A percentile compares a stretch with the other conserved stretches of the same genome.
These are phyloP conservation scores for Brassica juncea DNA, from an alignment of 345 rosid species.

Conservation along the genomic window DNA sequence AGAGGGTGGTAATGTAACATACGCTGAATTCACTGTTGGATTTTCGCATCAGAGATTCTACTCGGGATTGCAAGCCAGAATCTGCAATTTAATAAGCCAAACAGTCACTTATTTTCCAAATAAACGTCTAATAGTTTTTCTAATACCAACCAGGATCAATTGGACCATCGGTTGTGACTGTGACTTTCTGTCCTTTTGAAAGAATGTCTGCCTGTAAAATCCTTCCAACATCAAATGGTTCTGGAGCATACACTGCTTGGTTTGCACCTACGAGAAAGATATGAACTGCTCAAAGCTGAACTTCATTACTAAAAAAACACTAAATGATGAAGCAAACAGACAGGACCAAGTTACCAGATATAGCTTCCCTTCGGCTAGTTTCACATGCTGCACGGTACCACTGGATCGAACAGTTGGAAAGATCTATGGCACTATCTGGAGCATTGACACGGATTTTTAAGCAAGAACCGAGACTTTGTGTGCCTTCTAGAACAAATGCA, in stretches of 20 bases:
- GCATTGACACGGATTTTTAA: conserved; percentile 49
- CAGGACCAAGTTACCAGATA: conserved; percentile 58
- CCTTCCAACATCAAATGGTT: conserved; percentile 85
- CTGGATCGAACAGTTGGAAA: conserved; percentile 76
- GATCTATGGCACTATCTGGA: conserved; percentile 47
- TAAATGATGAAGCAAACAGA: conserved; percentile 11
- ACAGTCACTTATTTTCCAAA: conserved; percentile 5
- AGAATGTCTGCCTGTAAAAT: conserved; percentile 70
- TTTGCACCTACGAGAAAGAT: conserved; percentile 60
- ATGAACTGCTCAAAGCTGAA: conserved; percentile 22
- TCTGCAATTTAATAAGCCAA: conserved; percentile 46
- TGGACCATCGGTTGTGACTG: conserved; percentile 62
- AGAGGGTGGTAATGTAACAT: conserved; percentile 35
- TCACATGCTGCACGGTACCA: conserved; percentile 85
- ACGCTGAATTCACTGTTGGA: conserved; percentile 82
- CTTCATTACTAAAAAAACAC: background rate
- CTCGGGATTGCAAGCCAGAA: conserved; percentile 63
- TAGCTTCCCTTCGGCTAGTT: conserved; percentile 65
- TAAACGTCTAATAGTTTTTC: background rate
- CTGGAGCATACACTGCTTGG: conserved; percentile 77
- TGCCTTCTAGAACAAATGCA: conserved; percentile 64
- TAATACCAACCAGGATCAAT: conserved; percentile 68
- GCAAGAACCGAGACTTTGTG: conserved; percentile 75
- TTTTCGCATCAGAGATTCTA: conserved; percentile 74
- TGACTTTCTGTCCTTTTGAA: conserved; percentile 70